Base-by-base conservation (phyloP, 352 stramenopile species). In the Phytopythium vexans region DNA sequence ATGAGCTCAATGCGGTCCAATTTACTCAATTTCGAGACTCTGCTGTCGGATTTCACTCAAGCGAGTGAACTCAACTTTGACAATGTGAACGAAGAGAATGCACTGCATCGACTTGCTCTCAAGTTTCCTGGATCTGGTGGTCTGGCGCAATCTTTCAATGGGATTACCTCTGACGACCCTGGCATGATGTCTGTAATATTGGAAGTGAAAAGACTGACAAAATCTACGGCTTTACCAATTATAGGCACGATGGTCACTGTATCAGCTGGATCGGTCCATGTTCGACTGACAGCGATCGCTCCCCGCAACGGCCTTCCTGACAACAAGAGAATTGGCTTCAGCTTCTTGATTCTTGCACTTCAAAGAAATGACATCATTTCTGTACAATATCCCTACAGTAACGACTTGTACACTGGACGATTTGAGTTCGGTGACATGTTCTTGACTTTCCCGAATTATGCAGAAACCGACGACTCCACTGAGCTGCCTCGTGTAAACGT, bases 371-470 rank as follows among this genome's bases (percentile, higher is more conserved):
- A 42, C 3, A 31, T 54, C 21, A 27, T 66, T 21, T 39, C 39
- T 1, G 52, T 52, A 39, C 31, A 56, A 32, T 56, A 41, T 0
- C 31, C 32, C 0, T 14, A 32, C 11, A 8, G 4, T 7, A 38
- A 8, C 0, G 27, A 15, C 4, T 47, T 49, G n/a, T n/a, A n/a
- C 36, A 32, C 16, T 1, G 42, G 27, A 12, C 21, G 36, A 1
- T n/a, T 62, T 6, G n/a, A 54, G 38, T 34, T 66, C 11, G 50
- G 59, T 27, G 36, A 43, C 21, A 64, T 68, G 60, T 53, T 56
- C 38, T 9, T 68, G 33, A 44, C 36, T 10, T 56, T 64, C 14
- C 37, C 55, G 16, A 38, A 15, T 2, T 41, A 37, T 10, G 40
- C 33, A 6, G 12, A 4, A 2, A 7, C 52, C 4, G 46, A 59